These are phyloP conservation scores for Aspergillus sp. DNA, from an alignment of 2,329 filamentous ascomycete species.

Conservation along the genomic window DNA sequence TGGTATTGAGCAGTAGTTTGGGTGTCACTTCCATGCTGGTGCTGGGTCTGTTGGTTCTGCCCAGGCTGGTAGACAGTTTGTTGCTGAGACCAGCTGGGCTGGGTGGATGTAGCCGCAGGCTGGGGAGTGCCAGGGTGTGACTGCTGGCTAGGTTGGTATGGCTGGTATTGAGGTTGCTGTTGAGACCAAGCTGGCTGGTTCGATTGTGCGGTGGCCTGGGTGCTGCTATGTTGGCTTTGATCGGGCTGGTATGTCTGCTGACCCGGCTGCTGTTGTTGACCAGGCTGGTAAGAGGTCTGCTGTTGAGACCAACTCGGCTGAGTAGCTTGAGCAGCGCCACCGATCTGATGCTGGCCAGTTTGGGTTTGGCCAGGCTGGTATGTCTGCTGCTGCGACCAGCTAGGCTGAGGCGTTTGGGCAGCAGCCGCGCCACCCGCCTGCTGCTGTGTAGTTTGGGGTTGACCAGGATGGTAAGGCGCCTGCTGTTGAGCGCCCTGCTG, in stretches of 20 bases:
- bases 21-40: not conserved
- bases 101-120: not conserved
- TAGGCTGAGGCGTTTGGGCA: too few relatives aligned
- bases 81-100: not conserved
- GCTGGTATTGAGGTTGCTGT: not conserved
- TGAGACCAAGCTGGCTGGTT: not conserved
- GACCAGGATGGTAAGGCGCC: constrained; percentile 10
- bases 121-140: not conserved
- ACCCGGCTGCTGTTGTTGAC: too few relatives aligned
- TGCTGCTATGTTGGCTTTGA: constrained; percentile 1
- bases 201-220: not conserved
- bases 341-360: too few relatives aligned
- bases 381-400: too few relatives aligned
- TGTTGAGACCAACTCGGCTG: too few relatives aligned
- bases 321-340: too few relatives aligned
- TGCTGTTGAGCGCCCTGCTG: constrained; percentile 15
- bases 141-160: not conserved
- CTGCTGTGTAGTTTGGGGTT: not conserved
- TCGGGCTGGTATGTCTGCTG: not conserved
- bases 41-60: not conserved
- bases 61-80: not conserved
- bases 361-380: too few relatives aligned
- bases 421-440: not conserved
- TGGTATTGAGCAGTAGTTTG: not conserved
- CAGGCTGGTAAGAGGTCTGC: too few relatives aligned